Percentiles rank a stretch among this genome's conserved stretches.
These are phyloP conservation scores for Candida saitoana DNA, from an alignment of 805 yeast genomes.

Conservation along the genomic window DNA sequence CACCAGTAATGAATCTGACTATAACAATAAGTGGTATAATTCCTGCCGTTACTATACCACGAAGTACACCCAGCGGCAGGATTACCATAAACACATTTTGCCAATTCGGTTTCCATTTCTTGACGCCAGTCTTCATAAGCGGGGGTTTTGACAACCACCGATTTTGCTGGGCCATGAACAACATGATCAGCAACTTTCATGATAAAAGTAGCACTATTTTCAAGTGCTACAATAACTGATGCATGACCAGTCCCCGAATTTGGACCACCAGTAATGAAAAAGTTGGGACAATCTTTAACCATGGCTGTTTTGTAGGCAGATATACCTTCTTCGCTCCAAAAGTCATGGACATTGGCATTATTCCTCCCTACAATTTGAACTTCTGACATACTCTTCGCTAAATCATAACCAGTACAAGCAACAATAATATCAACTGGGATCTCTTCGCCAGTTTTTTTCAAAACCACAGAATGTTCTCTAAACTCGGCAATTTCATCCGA, in stretches of 20 bases:
- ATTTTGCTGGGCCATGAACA: slow-evolving; percentile 22
- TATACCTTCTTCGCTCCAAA: slow-evolving; percentile 29
- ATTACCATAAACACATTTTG: slow-evolving; percentile 32
- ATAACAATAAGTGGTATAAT: slow-evolving; percentile 34
- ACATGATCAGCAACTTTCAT: slow-evolving; percentile 21
- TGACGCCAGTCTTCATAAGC: slow-evolving; percentile 33
- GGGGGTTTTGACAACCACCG: slow-evolving; percentile 27
- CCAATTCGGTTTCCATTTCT: slow-evolving; percentile 22
- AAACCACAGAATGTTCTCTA: slow-evolving; percentile 25
- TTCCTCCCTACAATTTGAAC: slow-evolving; percentile 23
- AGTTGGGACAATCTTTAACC: slow-evolving; percentile 32
- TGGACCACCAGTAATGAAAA: slow-evolving; percentile 36
- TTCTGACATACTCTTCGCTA: slow-evolving; percentile 15
- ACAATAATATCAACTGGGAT: slow-evolving; percentile 35
- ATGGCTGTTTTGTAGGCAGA: slow-evolving; percentile 34
- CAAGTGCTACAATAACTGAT: slow-evolving; percentile 37
- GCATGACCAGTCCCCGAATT: slow-evolving; percentile 42
- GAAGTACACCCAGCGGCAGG: slow-evolving; percentile 38
- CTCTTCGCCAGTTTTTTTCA: slow-evolving; percentile 22
- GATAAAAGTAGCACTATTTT: slow-evolving; percentile 26
- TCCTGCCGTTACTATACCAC: slow-evolving; percentile 34
- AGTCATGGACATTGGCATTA: slow-evolving; percentile 16
- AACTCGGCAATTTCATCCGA: slow-evolving; percentile 21
- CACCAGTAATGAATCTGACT: slow-evolving; percentile 32
- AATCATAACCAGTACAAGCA: slow-evolving; percentile 40